These are phyloP conservation scores for Fusarium sp. DNA, from an alignment of 2,329 filamentous ascomycete genomes.

Conservation along the genomic window DNA sequence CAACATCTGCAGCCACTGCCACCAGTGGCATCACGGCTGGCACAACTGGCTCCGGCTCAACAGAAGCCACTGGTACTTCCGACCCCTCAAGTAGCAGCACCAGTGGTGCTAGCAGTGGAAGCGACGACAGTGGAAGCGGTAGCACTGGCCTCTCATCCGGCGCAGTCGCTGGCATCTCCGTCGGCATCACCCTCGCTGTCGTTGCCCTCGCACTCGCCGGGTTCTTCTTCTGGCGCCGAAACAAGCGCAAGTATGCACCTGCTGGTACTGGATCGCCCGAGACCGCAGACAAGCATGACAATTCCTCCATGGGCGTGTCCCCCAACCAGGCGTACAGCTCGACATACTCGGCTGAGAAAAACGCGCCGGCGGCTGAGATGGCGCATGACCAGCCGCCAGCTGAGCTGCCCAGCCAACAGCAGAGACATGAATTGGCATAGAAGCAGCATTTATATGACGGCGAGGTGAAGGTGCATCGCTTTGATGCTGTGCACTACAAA, in stretches of 20 bases:
- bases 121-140: accelerated
- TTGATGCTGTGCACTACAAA: background rate
- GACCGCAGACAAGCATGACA: background rate
- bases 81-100: background rate
- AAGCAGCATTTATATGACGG: too few relatives aligned
- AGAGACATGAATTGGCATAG: constrained; percentile 24
- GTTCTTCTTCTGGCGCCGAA: constrained; percentile 31
- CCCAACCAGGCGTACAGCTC: background rate
- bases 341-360: background rate
- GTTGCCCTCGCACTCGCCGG: constrained; percentile 12
- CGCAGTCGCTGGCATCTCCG: constrained; percentile 23
- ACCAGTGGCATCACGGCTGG: too few relatives aligned
- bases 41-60: constrained; percentile 1
- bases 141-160: constrained; percentile 16
- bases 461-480: background rate
- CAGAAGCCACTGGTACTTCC: background rate
- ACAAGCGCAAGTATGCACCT: constrained; percentile 10
- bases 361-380: background rate
- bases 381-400: constrained; percentile 4
- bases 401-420: constrained; percentile 1
- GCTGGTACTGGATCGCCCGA: background rate
- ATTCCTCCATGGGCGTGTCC: background rate
- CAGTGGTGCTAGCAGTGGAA: background rate
- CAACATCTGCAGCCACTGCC: too few relatives aligned
- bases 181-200: constrained; percentile 10